Evolutionary conservation across 2,329 filamentous ascomycete genomes (phyloP).

Genomic region (Pseudogymnoascus sp.): DNA sequence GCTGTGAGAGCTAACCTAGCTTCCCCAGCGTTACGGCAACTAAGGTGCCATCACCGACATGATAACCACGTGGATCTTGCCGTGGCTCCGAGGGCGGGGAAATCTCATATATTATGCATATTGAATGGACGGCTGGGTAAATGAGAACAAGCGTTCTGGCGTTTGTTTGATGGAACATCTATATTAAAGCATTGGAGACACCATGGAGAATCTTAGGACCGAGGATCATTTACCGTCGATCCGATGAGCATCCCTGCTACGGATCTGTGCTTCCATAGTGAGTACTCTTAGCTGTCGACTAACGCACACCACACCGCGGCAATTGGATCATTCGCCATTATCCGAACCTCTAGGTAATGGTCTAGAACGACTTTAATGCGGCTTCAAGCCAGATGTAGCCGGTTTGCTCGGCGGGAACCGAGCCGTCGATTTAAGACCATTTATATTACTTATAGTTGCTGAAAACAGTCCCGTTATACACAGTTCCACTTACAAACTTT

Average conservation of each 20-base stretch:
- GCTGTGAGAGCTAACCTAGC: neutral
- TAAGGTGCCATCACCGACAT: neutral
- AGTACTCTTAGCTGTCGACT: neutral
- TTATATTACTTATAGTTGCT: neutral
- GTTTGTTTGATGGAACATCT: constrained; percentile 9
- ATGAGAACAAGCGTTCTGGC: neutral
- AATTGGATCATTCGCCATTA: neutral
- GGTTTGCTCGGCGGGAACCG: neutral
- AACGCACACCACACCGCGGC: neutral
- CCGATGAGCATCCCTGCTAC: neutral
- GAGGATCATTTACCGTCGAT: constrained; percentile 7
- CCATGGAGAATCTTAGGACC: constrained; percentile 1
- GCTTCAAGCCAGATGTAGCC: neutral
- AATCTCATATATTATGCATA: neutral
- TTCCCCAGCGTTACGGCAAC: neutral
- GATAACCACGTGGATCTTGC: neutral
- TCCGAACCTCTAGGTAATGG: neutral
- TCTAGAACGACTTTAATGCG: neutral
- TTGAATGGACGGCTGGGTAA: constrained; percentile 1
- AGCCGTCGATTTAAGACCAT: neutral
- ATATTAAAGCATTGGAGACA: neutral
- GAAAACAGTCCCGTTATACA: neutral
- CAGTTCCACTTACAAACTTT: neutral
- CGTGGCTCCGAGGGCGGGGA: neutral
- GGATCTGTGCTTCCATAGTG: constrained; percentile 4